Evolutionary conservation across 306 rosid species (phyloP).

Genomic region (Medicago arabica): DNA sequence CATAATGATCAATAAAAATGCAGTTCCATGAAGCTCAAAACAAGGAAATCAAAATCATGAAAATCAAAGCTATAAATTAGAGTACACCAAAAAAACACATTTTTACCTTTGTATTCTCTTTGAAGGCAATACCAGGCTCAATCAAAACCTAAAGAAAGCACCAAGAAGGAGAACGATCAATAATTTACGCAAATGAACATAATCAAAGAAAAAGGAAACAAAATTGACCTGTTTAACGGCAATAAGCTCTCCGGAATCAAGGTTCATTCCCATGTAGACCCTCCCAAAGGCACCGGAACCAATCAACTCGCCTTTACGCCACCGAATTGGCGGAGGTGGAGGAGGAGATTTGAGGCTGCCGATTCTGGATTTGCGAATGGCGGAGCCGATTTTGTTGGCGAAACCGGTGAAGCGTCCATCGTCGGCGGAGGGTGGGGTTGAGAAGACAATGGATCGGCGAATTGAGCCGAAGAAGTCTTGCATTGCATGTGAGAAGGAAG

Average conservation of each 20-base stretch:
- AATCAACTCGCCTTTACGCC: conserved; percentile 92
- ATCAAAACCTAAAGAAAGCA: conserved; percentile 67
- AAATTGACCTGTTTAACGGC: conserved; percentile 81
- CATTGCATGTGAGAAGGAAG: conserved; percentile 67
- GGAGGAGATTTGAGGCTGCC: conserved; percentile 57
- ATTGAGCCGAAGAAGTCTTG: conserved; percentile 79
- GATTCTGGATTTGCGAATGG: conserved; percentile 76
- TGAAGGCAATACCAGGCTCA: conserved; percentile 72
- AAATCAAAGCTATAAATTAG: no score
- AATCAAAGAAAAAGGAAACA: background rate
- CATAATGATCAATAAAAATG: background rate
- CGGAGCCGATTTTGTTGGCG: conserved; percentile 76
- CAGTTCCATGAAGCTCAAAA: conserved; percentile 29
- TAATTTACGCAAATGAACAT: conserved; percentile 2
- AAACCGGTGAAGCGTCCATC: conserved; percentile 66
- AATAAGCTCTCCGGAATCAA: conserved; percentile 92
- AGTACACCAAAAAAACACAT: no score
- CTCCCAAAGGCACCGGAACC: conserved; percentile 93
- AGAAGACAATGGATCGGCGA: conserved; percentile 80
- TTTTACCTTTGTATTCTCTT: conserved; percentile 75
- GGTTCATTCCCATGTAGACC: conserved; percentile 96
- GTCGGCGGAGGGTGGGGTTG: conserved; percentile 48
- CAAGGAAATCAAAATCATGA: background rate
- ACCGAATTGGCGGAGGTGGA: conserved; percentile 60
- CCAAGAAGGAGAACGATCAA: background rate